Percentiles rank a stretch among this genome's conserved stretches.
Conservation (phyloP, 192 early-diverging fungal genomes). For the Rhizoclosmatium globosum region DNA sequence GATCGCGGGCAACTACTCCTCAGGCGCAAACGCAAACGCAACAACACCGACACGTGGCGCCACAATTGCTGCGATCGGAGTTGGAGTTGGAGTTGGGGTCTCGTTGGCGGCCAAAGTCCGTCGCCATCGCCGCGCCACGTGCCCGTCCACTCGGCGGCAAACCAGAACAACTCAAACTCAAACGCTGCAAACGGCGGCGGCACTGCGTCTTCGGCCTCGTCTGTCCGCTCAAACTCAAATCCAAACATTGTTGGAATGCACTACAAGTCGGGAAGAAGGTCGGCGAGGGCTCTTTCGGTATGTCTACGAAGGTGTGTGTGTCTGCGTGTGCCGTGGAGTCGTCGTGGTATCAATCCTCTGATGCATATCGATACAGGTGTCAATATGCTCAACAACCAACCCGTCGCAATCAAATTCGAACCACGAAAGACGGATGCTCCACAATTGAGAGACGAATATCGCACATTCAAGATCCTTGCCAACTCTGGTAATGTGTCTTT, state of each 20-base stretch:
- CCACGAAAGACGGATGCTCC: constrained; percentile 97
- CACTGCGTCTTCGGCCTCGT: not conserved
- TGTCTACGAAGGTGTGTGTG: constrained; percentile 92
- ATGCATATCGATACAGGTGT: constrained; percentile 54
- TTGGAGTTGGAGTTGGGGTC: not conserved
- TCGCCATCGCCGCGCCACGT: constrained; percentile 22
- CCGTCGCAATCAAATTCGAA: constrained; percentile 98
- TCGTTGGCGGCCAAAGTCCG: not conserved
- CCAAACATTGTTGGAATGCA: constrained; percentile 93
- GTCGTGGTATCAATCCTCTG: not conserved
- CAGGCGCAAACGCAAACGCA: too few relatives aligned
- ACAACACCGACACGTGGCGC: not conserved
- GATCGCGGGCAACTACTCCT: not conserved
- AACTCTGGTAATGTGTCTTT: constrained; percentile 51
- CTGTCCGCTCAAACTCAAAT: not conserved
- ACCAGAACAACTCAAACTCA: too few relatives aligned
- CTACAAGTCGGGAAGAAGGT: constrained; percentile 96
- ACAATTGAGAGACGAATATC: constrained; percentile 95
- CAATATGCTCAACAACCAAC: constrained; percentile 90
- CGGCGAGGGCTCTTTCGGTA: constrained; percentile 98
- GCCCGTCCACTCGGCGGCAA: not conserved
- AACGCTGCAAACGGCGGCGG: not conserved
- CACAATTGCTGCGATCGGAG: not conserved
- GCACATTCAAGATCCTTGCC: constrained; percentile 93
- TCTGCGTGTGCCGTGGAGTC: not conserved